Percentiles rank a stretch among this genome's conserved stretches.
These are phyloP conservation scores for Xylariaceae sp. DNA, from an alignment of 2,329 filamentous ascomycete species.

Conservation along the genomic window DNA sequence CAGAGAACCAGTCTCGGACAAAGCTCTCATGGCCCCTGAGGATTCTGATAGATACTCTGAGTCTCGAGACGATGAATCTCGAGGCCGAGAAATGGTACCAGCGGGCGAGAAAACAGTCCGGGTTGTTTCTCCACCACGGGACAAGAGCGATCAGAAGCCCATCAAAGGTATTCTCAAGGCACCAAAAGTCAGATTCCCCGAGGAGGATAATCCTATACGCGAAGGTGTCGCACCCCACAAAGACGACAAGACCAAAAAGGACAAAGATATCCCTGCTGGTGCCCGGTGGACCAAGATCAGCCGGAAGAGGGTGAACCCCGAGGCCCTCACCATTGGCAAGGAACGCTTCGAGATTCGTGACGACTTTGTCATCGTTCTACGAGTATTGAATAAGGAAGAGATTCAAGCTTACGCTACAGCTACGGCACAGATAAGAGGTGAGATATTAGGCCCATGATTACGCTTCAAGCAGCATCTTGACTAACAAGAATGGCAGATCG, in stretches of 20 bases:
- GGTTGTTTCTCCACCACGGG: slow-evolving; percentile 70
- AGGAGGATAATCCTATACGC: slow-evolving; percentile 76
- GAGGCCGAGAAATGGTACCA: slow-evolving; percentile 41
- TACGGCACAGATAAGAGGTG: slow-evolving; percentile 79
- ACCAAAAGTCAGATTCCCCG: slow-evolving; percentile 80
- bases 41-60: slow-evolving; percentile 17
- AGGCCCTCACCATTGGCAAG: slow-evolving; percentile 80
- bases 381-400: slow-evolving; percentile 83
- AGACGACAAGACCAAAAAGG: slow-evolving; percentile 68
- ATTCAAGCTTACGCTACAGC: slow-evolving; percentile 83
- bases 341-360: slow-evolving; percentile 90
- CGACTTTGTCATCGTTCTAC: slow-evolving; percentile 88
- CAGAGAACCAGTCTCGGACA: slow-evolving; percentile 17
- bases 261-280: slow-evolving; percentile 64
- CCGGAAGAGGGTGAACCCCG: slow-evolving; percentile 82
- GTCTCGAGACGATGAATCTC: slow-evolving; percentile 25
- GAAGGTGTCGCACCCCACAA: slow-evolving; percentile 95
- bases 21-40: slow-evolving; percentile 11
- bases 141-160: slow-evolving; percentile 63
- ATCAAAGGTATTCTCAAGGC: slow-evolving; percentile 84
- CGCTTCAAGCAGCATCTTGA: not conserved
- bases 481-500: slow-evolving; percentile 34
- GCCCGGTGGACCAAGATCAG: slow-evolving; percentile 94
- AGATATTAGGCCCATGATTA: slow-evolving; percentile 25
- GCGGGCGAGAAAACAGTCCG: slow-evolving; percentile 49